Evolutionary conservation across 192 early-diverging fungal genomes (phyloP), one percentile per base, ranked within the genome.

Genomic region (Oehlia diaphana): DNA sequence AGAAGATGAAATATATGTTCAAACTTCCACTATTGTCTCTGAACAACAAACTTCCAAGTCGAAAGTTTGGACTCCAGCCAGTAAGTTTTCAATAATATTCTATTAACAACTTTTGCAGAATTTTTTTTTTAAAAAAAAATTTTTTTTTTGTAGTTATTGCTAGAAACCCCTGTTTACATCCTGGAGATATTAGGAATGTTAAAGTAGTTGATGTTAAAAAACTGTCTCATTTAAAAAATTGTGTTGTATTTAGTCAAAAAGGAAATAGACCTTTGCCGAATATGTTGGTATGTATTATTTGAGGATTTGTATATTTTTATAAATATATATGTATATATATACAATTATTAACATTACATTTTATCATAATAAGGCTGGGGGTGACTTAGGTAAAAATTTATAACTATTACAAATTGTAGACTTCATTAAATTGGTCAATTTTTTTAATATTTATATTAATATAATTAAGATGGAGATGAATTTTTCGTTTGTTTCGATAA

Each of bases 211-310:
- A 91, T 42, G 73, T 82, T 31, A 86, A 80, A 1, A 74, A 72
- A 28, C 63, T 92, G 31, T 73, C 28, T 21, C 82, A 91, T 76
- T 79, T 92, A 9, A 74, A 74, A 19, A 90, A 95, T 76, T 93
- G 94, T 2, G 83, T 95, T 4, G 93, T 94, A 0, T 95, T 95
- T 78, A 88, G 90, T n/a, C 84, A 88, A 39, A 83, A 87, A 42
- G 94, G 94, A 4, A 50, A 86, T 6, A 84, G 92, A 14, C 90
- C 90, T 61, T 82, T 94, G 35, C 90, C 93, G 2, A 93, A 91
- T 72, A 91, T 89, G 91, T 91, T 76, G 87, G 88, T 74, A 91
- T 91, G 37, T 93, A 93, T 7, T 92, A 94, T 80, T 95, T 16
- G 92, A 92, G 71, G 16, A 58, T 5, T 14, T 58, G 0, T n/a